Evolutionary conservation across 352 stramenopile species (phyloP).

Genomic region (Pythium chondricola): DNA sequence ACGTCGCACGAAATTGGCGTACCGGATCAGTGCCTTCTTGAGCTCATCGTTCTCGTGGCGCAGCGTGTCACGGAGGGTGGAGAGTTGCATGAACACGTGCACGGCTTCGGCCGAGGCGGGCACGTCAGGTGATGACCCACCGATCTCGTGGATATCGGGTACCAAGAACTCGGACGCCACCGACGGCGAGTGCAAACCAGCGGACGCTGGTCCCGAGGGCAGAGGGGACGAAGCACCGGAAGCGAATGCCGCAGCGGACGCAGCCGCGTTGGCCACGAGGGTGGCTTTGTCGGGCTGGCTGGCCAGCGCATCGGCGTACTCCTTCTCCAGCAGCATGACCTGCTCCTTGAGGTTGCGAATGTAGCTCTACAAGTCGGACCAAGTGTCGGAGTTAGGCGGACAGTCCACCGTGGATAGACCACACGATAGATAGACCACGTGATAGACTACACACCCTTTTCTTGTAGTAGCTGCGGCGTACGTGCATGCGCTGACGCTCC

Average conservation of each 20-base stretch:
- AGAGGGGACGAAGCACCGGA: no score
- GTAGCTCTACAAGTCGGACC: slow-evolving; percentile 7
- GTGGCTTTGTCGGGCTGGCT: slow-evolving; percentile 5
- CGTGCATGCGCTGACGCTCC: slow-evolving; percentile 54
- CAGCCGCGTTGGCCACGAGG: neutral
- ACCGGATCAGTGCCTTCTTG: slow-evolving; percentile 29
- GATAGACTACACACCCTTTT: slow-evolving; percentile 19
- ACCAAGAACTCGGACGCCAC: slow-evolving; percentile 8
- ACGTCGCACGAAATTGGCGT: slow-evolving; percentile 35
- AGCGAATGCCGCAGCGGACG: neutral
- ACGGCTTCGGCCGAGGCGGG: slow-evolving; percentile 13
- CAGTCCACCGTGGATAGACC: neutral
- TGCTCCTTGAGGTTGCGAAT: slow-evolving; percentile 18
- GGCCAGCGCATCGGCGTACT: slow-evolving; percentile 15
- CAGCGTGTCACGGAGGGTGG: slow-evolving; percentile 42
- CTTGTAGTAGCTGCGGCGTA: slow-evolving; percentile 41
- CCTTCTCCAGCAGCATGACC: slow-evolving; percentile 14
- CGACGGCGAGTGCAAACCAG: neutral
- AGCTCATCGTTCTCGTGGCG: slow-evolving; percentile 43
- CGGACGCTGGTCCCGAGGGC: neutral
- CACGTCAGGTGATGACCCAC: neutral
- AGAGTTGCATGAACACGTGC: slow-evolving; percentile 43
- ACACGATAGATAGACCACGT: no score
- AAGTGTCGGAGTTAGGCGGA: neutral
- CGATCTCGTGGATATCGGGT: slow-evolving; percentile 8